Base-by-base conservation (phyloP, 208 protist genomes). In the Leishmania amazonensis region DNA sequence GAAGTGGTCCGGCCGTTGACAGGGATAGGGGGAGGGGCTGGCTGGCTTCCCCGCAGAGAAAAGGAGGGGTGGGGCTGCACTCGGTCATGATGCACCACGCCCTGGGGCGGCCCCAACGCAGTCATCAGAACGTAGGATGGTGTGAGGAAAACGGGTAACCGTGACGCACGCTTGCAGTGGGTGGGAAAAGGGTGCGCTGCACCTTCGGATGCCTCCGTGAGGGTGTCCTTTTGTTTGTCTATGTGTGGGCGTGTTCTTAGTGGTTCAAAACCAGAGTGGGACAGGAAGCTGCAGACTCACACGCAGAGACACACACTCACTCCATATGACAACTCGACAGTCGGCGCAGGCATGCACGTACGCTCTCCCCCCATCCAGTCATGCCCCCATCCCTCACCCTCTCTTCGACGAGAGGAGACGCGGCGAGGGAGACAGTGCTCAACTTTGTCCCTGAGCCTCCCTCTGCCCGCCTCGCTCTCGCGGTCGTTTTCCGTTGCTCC, bases 401-500 rank as follows among this genome's bases (percentile, higher is more conserved):
- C 58, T 42, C 64, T 42, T 6, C 15, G 21, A 31, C 38, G 28
- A 0, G 42, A 49, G 24, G 11, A 73, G 28, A 51, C 24, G 24
- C 49, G 42, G 19, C 21, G 38, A 73, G 40, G 40, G 21, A 73
- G 42, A 51, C 42, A 9, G 42, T 2, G 5, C 1, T 73, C 38
- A 73, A 51, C 68, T 73, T 38, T 42, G 40, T 35, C 68, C 68
- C 7, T 73, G 68, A 73, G 68, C 68, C 24, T 60, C 31, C 19
- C 38, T 78, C 68, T 60, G 35, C 13, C 74, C 74, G 40, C 38
- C 80, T 19, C 64, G 78, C 40, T 76, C 76, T 19, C 81, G 35
- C 57, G 74, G 76, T 24, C 83, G 84, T 57, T 86, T 88, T n/a
- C 79, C 75, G 38, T 81, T 78, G 65, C 54, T 78, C 19, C 47